phyloP scores from a whole-genome alignment of 768 basidiomycete species.

The Tephrocybe sp. region DNA sequence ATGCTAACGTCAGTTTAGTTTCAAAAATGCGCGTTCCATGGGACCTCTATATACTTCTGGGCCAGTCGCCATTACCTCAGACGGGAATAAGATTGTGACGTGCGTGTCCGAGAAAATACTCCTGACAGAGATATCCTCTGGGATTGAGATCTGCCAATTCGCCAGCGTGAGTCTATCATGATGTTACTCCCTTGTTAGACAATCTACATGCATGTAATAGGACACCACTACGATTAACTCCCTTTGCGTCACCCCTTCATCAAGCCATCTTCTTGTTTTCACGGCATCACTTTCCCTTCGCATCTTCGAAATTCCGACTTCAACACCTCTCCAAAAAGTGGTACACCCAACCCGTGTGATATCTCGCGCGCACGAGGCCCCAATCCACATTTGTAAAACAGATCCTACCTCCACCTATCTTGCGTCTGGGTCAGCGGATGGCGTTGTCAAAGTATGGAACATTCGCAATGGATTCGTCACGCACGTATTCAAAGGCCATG shows the following conservation, averaged over 20 bases:
- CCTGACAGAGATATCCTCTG: constrained; percentile 76
- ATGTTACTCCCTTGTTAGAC: neutral
- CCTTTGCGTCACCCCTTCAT: constrained; percentile 76
- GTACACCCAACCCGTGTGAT: constrained; percentile 75
- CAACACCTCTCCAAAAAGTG: constrained; percentile 41
- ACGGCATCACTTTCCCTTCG: constrained; percentile 80
- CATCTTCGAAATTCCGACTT: constrained; percentile 75
- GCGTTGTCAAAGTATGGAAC: constrained; percentile 97
- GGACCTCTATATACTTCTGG: constrained; percentile 88
- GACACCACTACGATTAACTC: constrained; percentile 85
- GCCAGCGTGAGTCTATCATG: constrained; percentile 61
- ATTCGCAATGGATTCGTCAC: constrained; percentile 85
- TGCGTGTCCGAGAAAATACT: constrained; percentile 87
- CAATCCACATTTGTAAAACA: constrained; percentile 83
- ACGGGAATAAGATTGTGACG: constrained; percentile 80
- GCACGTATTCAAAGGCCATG: constrained; percentile 94
- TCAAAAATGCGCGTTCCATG: constrained; percentile 72
- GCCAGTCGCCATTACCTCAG: constrained; percentile 74
- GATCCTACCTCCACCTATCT: constrained; percentile 89
- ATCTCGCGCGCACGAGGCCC: constrained; percentile 87
- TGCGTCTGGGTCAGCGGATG: constrained; percentile 95
- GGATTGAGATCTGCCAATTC: constrained; percentile 78
- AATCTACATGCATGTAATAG: constrained; percentile 37
- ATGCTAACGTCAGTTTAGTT: constrained; percentile 44
- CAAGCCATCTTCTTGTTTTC: constrained; percentile 75